Base-by-base conservation (phyloP, 1,284 basidiomycete genomes). In the Tilletia caries region DNA sequence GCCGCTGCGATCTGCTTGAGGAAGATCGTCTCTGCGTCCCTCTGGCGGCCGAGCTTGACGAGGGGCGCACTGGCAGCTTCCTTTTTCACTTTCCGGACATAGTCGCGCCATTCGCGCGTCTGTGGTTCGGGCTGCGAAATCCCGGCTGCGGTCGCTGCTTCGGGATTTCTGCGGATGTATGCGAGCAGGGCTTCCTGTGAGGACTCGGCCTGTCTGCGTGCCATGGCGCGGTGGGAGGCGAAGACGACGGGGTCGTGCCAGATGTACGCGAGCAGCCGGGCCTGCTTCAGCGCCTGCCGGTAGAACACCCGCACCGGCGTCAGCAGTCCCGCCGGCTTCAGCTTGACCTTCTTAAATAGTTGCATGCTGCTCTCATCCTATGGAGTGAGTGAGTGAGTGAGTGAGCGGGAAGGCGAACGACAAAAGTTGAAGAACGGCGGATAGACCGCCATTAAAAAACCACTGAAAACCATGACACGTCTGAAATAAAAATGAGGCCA, bases 171-270 rank as follows among this genome's bases (percentile, higher is more conserved):
- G 37, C 8, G 15, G 37, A 41, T 15, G 37, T 41, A 15, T 41
- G n/a, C n/a, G n/a, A n/a, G n/a, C n/a, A 41, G 2, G 8, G 37
- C 37, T 15, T 15, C 10, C 15, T 6, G 10, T 41, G 37, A 41
- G 37, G 37, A 6, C 15, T 41, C 37, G 37, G 37, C 37, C 15
- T 41, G 37, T 41, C 37, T 41, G 1, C 37, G 37, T 2, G 67
- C 71, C 1, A 70, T 50, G 20, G n/a, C 44, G 4, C 64, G n/a
- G 48, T 73, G 71, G 8, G 71, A 54, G 6, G 60, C 46, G 23
- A 70, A 73, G 20, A 73, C 62, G 43, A 70, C 52, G 37, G 69
- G 65, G 60, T 70, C 69, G 1, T 50, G 33, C 69, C 69, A 73
- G 25, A 54, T n/a, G 20, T 64, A 50, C 2, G 69, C 71, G 6